Evolutionary conservation across 2,329 filamentous ascomycete species (phyloP), one percentile per base, ranked within the genome.

Genomic region (Emmonsia crescens): DNA sequence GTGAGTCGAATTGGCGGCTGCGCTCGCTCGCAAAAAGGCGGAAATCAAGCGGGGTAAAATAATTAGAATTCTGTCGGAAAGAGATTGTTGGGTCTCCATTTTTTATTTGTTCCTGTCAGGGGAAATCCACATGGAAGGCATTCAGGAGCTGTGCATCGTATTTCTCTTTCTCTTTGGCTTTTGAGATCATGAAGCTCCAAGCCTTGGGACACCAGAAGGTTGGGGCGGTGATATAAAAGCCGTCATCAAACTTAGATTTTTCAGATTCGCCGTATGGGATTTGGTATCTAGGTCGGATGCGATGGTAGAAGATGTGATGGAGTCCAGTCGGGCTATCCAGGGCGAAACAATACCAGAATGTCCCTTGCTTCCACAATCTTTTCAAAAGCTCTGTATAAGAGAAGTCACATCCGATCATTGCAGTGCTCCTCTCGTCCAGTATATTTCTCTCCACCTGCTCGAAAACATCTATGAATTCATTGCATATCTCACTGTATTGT

Each of bases 401-500:
- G 14, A 42, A 29, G 44, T 52, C 57, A 27, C n/a, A n/a, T 21
- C 33, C n/a, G 6, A 56, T 5, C 33, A 24, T 33, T 38, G 24
- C 16, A 2, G n/a, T 40, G 29, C n/a, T 42, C 14, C 24, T 40
- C 19, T 27, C 59, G 49, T 57, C 40, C 57, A 21, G 14, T 29
- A 55, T 55, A 5, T 31, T 42, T 6, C 57, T 64, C 60, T 69
- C 65, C 44, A 64, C 64, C 19, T 65, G 48, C 56, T 66, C 64
- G 52, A 67, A 68, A 40, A 61, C 27, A 31, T 65, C 63, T 33
- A 62, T 62, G 57, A 68, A 68, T 33, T 69, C 65, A 55, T 57
- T 19, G 33, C 63, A 49, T 14, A 63, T 60, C 40, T 55, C 57
- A 24, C 59, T 58, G 51, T 62, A 68, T 24, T 27, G 52, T 48